phyloP scores from a whole-genome alignment of 2,329 filamentous ascomycete genomes.

The Ophiostoma sp. region DNA sequence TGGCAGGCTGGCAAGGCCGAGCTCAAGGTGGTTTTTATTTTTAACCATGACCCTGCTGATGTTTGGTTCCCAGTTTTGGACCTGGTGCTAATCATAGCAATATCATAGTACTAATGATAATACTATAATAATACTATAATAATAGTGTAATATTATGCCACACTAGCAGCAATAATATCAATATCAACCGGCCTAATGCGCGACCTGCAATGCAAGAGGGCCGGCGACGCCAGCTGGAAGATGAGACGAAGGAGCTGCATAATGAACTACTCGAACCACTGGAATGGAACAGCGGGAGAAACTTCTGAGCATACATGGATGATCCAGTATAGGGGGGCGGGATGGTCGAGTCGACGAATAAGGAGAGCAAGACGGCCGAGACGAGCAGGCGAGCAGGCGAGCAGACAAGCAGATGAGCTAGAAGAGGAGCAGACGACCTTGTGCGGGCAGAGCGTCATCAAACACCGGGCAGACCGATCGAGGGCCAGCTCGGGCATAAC shows the following conservation, averaged over 20 bases:
- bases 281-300: background rate
- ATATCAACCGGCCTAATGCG: slow-evolving; percentile 20
- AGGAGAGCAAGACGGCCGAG: background rate
- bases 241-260: background rate
- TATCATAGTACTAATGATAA: slow-evolving; percentile 16
- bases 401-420: background rate
- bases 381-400: background rate
- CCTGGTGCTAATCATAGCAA: slow-evolving; percentile 19
- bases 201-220: slow-evolving; percentile 12
- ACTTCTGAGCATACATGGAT: background rate
- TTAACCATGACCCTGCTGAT: slow-evolving; percentile 6
- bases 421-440: background rate
- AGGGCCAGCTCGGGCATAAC: slow-evolving; percentile 1
- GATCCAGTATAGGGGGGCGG: slow-evolving; percentile 11
- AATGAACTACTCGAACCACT: slow-evolving; percentile 1
- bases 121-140: slow-evolving; percentile 18
- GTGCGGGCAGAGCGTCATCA: background rate
- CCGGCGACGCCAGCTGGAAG: slow-evolving; percentile 6
- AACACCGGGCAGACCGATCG: background rate
- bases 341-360: background rate
- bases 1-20: background rate
- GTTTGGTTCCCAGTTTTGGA: slow-evolving; percentile 18
- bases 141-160: background rate
- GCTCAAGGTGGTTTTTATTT: background rate
- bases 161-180: slow-evolving; percentile 5